Evolutionary conservation across 129 eudicot genomes (phyloP), one percentile per base, ranked within the genome.

Genomic region (Saposhnikovia divaricata): DNA sequence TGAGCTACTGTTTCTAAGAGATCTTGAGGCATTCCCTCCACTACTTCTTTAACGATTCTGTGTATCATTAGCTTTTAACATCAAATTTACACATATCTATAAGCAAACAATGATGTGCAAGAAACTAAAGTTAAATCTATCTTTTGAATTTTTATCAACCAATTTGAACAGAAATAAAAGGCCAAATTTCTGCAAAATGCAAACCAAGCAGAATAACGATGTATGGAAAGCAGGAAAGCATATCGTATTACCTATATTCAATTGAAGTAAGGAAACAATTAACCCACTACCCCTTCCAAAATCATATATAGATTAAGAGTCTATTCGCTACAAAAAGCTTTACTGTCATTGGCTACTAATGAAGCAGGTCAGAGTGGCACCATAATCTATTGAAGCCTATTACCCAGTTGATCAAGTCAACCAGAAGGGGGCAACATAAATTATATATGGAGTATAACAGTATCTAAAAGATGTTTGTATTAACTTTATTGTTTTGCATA

Each of bases 1-100:
- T 94, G 88, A 77, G 96, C 97, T 47, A 88, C 92, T 4, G 93
- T 87, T 84, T 93, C 98, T 66, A 93, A 83, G 21, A 93, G 91
- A 79, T 93, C 91, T 31, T 91, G 88, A 4, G 96, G 86, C 8
- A 89, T 74, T 47, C 95, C 98, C 78, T 93, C 95, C 51, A 89
- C 82, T 2, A 91, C 86, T 59, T 85, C 92, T 84, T 77, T 89
- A 57, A 79, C 98, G 81, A 91, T 85, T 79, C 95, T 88, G 90
- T 77, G 77, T 80, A 77, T 82, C 75, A 70, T 40, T 46, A 47
- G 73, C 31, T 50, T 57, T 74, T 78, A 28, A 25, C 31, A 66
- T 71, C 11, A 71, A 37, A 71, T 43, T 73, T 9, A 21, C 6
- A 73, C 55, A n/a, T 10, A 3, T 23, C 51, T 73, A 4, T 3